Conservation (phyloP, 1,284 basidiomycete genomes). For the Bjerkandera adusta region DNA sequence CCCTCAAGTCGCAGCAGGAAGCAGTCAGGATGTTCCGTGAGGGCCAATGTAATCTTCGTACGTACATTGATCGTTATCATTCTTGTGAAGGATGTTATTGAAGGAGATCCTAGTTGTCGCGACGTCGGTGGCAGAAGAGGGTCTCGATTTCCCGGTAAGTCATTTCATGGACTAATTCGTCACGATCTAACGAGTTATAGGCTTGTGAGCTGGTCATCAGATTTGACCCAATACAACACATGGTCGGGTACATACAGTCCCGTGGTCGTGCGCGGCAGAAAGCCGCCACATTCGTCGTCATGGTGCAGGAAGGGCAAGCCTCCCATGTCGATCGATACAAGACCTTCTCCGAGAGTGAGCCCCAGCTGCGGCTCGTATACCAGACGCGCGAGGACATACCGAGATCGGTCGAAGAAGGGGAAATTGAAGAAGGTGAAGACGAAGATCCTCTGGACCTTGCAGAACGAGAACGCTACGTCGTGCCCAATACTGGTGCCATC, state of each 20-base stretch:
- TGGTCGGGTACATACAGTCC: constrained; percentile 83
- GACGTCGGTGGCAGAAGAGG: constrained; percentile 86
- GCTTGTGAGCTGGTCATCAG: constrained; percentile 83
- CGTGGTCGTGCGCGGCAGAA: constrained; percentile 78
- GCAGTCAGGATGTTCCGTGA: constrained; percentile 64
- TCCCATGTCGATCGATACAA: constrained; percentile 56
- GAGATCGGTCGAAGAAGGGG: constrained; percentile 30
- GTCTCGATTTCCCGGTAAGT: constrained; percentile 77
- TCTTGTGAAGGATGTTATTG: background rate
- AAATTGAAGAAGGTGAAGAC: constrained; percentile 42
- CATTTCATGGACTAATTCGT: constrained; percentile 10
- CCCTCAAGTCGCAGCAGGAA: constrained; percentile 50
- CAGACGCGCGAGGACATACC: constrained; percentile 42
- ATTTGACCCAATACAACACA: constrained; percentile 73
- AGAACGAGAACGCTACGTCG: constrained; percentile 68
- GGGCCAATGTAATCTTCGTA: constrained; percentile 66
- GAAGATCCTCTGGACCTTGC: constrained; percentile 53
- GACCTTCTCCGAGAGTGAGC: constrained; percentile 57
- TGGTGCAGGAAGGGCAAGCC: constrained; percentile 64
- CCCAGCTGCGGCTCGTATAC: constrained; percentile 60
- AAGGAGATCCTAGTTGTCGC: constrained; percentile 62
- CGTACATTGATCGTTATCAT: constrained; percentile 21
- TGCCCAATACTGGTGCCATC: constrained; percentile 68
- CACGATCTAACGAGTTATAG: constrained; percentile 36
- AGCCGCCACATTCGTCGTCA: constrained; percentile 73